Conservation (phyloP, 2,329 filamentous ascomycete species). For the Penicillium occitanis region DNA sequence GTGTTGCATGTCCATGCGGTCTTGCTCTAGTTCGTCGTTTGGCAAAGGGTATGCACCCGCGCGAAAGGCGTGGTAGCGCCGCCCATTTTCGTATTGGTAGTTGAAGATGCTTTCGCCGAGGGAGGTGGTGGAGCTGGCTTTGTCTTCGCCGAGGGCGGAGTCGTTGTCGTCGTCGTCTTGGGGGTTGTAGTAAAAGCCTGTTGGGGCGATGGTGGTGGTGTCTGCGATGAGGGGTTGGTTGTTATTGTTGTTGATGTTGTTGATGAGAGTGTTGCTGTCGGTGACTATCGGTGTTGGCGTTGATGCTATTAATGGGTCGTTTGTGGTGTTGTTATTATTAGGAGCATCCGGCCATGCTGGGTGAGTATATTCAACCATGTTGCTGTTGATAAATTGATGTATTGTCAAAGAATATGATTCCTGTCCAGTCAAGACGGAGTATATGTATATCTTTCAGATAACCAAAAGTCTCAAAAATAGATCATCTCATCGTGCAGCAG, state of each 20-base stretch:
- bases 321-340: neutral
- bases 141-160: constrained; percentile 19
- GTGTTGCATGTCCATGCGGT: constrained; percentile 26
- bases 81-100: constrained; percentile 24
- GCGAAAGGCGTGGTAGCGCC: constrained; percentile 26
- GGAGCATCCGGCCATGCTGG: neutral
- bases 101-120: constrained; percentile 21
- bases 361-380: neutral
- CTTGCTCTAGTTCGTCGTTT: constrained; percentile 29
- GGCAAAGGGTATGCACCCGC: constrained; percentile 26
- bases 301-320: neutral
- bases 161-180: constrained; percentile 19
- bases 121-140: constrained; percentile 18
- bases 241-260: neutral
- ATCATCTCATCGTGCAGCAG: neutral
- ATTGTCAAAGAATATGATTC: neutral
- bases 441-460: neutral
- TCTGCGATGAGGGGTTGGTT: constrained; percentile 8
- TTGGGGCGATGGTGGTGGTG: constrained; percentile 1
- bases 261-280: neutral
- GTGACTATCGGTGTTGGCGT: neutral
- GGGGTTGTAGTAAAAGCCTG: constrained; percentile 10
- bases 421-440: neutral
- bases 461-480: constrained; percentile 9
- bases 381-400: neutral